Base-by-base conservation (phyloP, 768 basidiomycete genomes). In the Hygrocybe punicea region DNA sequence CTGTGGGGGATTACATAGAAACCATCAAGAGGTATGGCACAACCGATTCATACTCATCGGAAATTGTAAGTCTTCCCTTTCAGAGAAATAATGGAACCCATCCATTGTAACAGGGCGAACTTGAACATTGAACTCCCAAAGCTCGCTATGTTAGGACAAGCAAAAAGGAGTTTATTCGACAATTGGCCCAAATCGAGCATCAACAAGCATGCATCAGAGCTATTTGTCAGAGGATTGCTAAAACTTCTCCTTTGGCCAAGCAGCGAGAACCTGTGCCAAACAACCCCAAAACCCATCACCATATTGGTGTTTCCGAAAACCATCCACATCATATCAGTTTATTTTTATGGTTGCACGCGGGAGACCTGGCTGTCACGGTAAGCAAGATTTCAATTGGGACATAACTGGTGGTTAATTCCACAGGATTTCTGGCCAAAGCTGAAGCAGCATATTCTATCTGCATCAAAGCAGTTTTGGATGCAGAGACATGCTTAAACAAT, bases 381-480 rank as follows among this genome's bases (percentile, higher is more conserved):
- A 14, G 40, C 9, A 24, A 16, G 11, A 52, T 35, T 52, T 6
- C 8, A 21, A 21, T 21, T 8, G n/a, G 17, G 8, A 14, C 17
- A 16, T 39, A 21, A 36, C 19, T n/a, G n/a, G 19, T 39, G 5
- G 17, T 16, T 35, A 8, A n/a, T 52, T 16, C 13, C 6, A 16
- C 19, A 73, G 67, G 56, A 65, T 42, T 74, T 71, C 56, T 14
- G 66, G 3, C 53, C 66, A 1, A 57, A 66, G 39, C 62, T 74
- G 17, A 49, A 69, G 55, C 47, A 64, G 37, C 63, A 71, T 50
- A 51, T 65, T 7, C 62, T 70, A 3, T 59, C 58, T 0, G 65
- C 11, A 29, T 55, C 46, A 48, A 48, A 21, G 46, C 21, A 21
- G 13, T 14, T 13, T 4, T 42, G 19, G 19, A 42, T 16, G 16